Base-by-base conservation (phyloP, 495 filamentous ascomycete species). In the Cladorrhinum samala region DNA sequence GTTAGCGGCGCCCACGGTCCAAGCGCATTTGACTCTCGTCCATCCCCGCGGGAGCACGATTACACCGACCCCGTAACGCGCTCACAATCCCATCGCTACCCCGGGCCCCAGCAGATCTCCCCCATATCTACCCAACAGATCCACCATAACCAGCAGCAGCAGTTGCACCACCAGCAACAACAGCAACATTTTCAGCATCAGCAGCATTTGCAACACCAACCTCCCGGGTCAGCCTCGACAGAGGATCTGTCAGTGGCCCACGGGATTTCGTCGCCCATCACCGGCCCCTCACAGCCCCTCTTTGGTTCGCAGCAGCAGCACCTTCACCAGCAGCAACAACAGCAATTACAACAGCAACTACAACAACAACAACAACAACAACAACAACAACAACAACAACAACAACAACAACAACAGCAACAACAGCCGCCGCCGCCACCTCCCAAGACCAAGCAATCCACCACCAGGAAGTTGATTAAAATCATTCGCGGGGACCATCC, bases 401-500 rank as follows among this genome's bases (percentile, higher is more conserved):
- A 33, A 6, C 27, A 33, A 33, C 27, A 24, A 21, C 43, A 46
- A 11, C 43, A 46, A 20, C 61, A 58, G 39, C 61, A 68, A 5
- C 63, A 63, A 39, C 64, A 64, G 45, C 56, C 69, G 54, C 69
- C 62, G 50, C 69, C 50, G 51, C 66, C 55, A 41, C 72, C 65
- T 37, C 69, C 57, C 48, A 70, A 58, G n/a, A 33, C 60, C 19
- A 76, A 70, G 64, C 67, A 64, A 53, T 74, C 69, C 24, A 70
- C 69, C 36, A 70, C 69, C 36, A 70, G 67, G 46, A 76, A 69
- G 58, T 66, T 75, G 44, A 69, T 76, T 53, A 78, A 71, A 63
- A 72, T 68, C 55, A 70, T 72, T 48, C 49, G 43, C 24, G 65
- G 69, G 46, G 67, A 74, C 51, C 38, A 24, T 27, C 27, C 54